Evolutionary conservation across 352 stramenopile genomes (phyloP).

Genomic region (Stephanocyclus meneghinianus): DNA sequence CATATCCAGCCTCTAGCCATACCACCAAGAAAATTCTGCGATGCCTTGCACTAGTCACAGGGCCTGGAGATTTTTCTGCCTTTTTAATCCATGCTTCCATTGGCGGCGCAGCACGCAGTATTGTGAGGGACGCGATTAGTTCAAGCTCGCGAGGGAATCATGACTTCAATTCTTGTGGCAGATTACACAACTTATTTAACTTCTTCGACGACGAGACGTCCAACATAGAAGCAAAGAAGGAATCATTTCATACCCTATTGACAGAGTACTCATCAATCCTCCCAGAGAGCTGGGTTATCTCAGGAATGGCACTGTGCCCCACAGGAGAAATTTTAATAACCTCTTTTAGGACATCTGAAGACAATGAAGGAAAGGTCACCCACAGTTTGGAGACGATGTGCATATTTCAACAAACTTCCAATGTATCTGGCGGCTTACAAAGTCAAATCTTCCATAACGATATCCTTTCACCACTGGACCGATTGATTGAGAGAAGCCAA

Average conservation of each 20-base stretch:
- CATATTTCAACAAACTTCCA: slow-evolving; percentile 44
- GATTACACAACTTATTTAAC: slow-evolving; percentile 38
- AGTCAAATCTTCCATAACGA: slow-evolving; percentile 43
- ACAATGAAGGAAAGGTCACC: slow-evolving; percentile 4
- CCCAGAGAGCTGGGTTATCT: slow-evolving; percentile 61
- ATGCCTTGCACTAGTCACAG: slow-evolving; percentile 64
- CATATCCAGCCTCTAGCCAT: slow-evolving; percentile 35
- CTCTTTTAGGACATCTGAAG: slow-evolving; percentile 28
- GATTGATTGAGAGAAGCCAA: slow-evolving; percentile 69
- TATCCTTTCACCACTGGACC: slow-evolving; percentile 69
- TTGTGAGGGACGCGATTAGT: slow-evolving; percentile 24
- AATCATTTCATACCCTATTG: slow-evolving; percentile 19
- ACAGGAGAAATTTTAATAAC: slow-evolving; percentile 73
- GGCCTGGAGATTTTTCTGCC: slow-evolving; percentile 41
- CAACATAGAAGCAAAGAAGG: slow-evolving; percentile 16
- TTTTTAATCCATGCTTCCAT: slow-evolving; percentile 45
- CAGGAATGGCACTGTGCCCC: slow-evolving; percentile 61
- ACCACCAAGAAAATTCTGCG: slow-evolving; percentile 66
- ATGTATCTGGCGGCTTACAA: not conserved
- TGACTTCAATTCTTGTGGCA: not conserved
- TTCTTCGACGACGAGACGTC: slow-evolving; percentile 44
- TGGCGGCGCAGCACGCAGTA: slow-evolving; percentile 42
- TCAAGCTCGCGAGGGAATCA: not conserved
- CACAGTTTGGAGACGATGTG: slow-evolving; percentile 35
- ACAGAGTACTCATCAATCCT: slow-evolving; percentile 24